phyloP scores from a whole-genome alignment of 2,329 filamentous ascomycete species.

The Thielaviopsis euricoi region DNA sequence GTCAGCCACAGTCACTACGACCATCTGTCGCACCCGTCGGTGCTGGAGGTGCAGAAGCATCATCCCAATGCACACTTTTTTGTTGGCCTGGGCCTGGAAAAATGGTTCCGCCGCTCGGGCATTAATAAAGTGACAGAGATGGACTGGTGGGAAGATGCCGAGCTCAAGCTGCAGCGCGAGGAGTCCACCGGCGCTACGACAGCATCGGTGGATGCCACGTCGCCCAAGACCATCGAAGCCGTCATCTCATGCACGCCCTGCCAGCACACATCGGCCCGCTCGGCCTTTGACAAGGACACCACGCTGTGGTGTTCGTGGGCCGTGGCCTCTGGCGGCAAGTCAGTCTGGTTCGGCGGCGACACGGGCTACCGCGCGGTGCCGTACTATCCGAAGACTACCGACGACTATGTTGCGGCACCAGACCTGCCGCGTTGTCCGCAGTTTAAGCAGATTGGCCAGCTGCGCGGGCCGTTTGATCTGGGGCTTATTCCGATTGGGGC shows the following conservation, averaged over 20 bases:
- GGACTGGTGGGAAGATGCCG: constrained; percentile 85
- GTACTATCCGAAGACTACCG: constrained; percentile 36
- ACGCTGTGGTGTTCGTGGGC: constrained; percentile 87
- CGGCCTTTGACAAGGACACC: constrained; percentile 48
- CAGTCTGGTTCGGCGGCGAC: constrained; percentile 80
- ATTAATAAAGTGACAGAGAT: constrained; percentile 69
- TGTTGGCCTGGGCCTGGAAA: constrained; percentile 64
- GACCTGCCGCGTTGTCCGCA: constrained; percentile 61
- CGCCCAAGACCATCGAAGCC: constrained; percentile 43
- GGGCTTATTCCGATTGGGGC: constrained; percentile 89
- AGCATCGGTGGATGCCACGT: constrained; percentile 16
- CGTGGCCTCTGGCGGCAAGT: constrained; percentile 54
- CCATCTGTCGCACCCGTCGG: constrained; percentile 64
- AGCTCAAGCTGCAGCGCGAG: constrained; percentile 40
- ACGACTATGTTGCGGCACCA: constrained; percentile 57
- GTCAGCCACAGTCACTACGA: constrained; percentile 92
- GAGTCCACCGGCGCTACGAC: constrained; percentile 14
- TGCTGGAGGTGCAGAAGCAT: constrained; percentile 50
- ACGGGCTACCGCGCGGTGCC: constrained; percentile 78
- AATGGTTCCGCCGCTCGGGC: constrained; percentile 60
- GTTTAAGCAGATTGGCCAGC: constrained; percentile 66
- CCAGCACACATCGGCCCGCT: constrained; percentile 64
- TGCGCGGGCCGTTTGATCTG: constrained; percentile 74
- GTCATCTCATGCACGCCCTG: constrained; percentile 64
- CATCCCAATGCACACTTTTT: constrained; percentile 78